phyloP scores from a whole-genome alignment of 371 early-diverging fungal species.

The Mortierella polycephala region DNA sequence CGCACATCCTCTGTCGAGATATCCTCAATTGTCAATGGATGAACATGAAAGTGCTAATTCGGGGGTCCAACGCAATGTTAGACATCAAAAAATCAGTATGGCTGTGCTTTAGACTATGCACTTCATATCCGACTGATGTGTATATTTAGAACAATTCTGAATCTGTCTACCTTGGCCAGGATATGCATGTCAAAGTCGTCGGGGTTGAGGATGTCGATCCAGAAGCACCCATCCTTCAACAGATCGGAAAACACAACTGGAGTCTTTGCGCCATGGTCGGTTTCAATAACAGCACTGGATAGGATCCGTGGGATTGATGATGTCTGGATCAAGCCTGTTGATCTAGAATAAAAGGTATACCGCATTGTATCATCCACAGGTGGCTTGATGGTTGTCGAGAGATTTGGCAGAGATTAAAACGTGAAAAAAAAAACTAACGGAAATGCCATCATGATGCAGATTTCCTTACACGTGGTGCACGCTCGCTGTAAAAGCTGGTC shows the following conservation, averaged over 20 bases:
- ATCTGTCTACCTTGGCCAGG: constrained; percentile 57
- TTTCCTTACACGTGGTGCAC: constrained; percentile 40
- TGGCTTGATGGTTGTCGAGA: constrained; percentile 14
- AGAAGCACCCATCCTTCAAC: constrained; percentile 71
- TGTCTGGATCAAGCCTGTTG: constrained; percentile 35
- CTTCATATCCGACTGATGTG: neutral
- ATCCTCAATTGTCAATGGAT: constrained; percentile 93
- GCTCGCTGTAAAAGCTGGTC: constrained; percentile 50
- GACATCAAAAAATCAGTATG: too few species aligned
- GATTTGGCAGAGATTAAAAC: neutral
- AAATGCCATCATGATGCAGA: neutral
- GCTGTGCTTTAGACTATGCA: too few species aligned
- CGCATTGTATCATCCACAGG: constrained; percentile 35
- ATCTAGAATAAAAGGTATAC: constrained; percentile 37
- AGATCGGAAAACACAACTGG: constrained; percentile 41
- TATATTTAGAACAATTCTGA: too few species aligned
- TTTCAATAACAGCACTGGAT: constrained; percentile 2
- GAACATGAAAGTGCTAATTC: constrained; percentile 74
- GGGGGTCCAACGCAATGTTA: too few species aligned
- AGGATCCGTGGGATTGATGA: constrained; percentile 31
- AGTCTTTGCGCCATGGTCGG: neutral
- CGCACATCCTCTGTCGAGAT: constrained; percentile 90
- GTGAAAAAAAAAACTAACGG: neutral
- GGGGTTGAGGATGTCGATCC: constrained; percentile 85
- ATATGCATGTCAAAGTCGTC: constrained; percentile 80